Evolutionary conservation across 768 basidiomycete species (phyloP).

Genomic region (Daedaleopsis sinensis): DNA sequence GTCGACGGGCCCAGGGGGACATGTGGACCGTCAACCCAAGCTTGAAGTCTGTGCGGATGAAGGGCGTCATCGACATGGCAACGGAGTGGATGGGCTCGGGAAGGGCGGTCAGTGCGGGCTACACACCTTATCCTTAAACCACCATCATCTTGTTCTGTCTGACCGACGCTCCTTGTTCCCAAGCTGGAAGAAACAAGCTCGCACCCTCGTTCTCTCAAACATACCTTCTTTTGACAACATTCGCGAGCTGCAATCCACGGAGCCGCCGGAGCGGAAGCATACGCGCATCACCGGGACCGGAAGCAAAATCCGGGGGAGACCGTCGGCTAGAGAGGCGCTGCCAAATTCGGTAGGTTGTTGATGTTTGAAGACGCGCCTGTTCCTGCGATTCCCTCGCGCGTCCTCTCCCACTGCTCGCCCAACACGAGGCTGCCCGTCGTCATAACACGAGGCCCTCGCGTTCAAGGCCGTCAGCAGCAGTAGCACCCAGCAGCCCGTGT

Average conservation of each 20-base stretch:
- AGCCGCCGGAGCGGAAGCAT: slow-evolving; percentile 7
- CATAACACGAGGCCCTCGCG: slow-evolving; percentile 35
- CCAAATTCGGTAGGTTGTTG: slow-evolving; percentile 27
- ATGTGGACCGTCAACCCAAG: not conserved
- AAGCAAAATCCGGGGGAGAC: slow-evolving; percentile 17
- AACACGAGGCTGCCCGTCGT: slow-evolving; percentile 32
- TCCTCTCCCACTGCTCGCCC: slow-evolving; percentile 23
- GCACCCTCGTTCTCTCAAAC: not conserved
- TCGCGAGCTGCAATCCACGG: not conserved
- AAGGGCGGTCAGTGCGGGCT: not conserved
- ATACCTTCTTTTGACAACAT: no score
- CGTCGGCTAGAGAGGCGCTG: slow-evolving; percentile 15
- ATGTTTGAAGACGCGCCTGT: slow-evolving; percentile 21
- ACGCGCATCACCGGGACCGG: slow-evolving; percentile 3
- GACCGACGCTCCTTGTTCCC: slow-evolving; percentile 12
- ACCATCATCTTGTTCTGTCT: slow-evolving; percentile 12
- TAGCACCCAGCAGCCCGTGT: slow-evolving; percentile 28
- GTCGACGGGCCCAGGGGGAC: not conserved
- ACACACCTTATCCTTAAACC: slow-evolving; percentile 9
- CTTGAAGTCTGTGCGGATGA: not conserved
- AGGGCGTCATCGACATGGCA: slow-evolving; percentile 20
- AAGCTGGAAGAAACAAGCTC: slow-evolving; percentile 3
- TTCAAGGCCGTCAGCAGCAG: slow-evolving; percentile 31
- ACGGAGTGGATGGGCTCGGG: slow-evolving; percentile 8
- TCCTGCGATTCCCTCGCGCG: slow-evolving; percentile 21